These are phyloP conservation scores for Xylaria sp. DNA, from an alignment of 2,329 filamentous ascomycete genomes.

Conservation along the genomic window DNA sequence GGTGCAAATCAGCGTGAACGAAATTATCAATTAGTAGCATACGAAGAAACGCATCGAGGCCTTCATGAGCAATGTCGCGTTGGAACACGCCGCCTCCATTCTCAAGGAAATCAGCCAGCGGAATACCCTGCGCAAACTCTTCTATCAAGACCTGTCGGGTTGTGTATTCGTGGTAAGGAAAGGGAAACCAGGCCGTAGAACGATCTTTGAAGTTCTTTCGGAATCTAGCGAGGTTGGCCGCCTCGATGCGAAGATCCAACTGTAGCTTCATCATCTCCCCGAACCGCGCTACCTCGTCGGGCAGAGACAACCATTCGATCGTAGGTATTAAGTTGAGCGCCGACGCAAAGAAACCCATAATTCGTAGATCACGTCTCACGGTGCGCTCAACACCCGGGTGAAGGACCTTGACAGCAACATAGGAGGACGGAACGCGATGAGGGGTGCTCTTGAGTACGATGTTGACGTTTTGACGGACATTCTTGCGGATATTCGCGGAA, in stretches of 20 bases:
- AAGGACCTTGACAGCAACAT: constrained; percentile 93
- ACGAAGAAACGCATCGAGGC: constrained; percentile 88
- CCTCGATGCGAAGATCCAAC: constrained; percentile 89
- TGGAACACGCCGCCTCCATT: constrained; percentile 91
- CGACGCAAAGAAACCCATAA: constrained; percentile 88
- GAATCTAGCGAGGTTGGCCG: constrained; percentile 83
- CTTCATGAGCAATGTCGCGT: constrained; percentile 89
- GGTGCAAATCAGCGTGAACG: constrained; percentile 91
- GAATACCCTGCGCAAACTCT: constrained; percentile 92
- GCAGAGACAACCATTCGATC: constrained; percentile 94
- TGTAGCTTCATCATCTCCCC: constrained; percentile 99
- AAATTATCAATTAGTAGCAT: constrained; percentile 99
- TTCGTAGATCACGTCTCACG: constrained; percentile 83
- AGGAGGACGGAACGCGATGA: constrained; percentile 77
- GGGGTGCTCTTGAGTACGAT: constrained; percentile 81
- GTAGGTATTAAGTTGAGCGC: constrained; percentile 83
- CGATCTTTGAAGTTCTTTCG: constrained; percentile 84
- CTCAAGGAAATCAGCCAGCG: constrained; percentile 81
- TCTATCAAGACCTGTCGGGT: constrained; percentile 90
- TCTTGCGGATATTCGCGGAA: constrained; percentile 56
- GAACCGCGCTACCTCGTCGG: constrained; percentile 89
- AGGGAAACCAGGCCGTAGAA: constrained; percentile 94
- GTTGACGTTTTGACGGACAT: constrained; percentile 76
- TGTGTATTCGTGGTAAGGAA: constrained; percentile 86
- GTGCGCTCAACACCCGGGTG: constrained; percentile 87